These are phyloP conservation scores for Metarhizium album DNA, from an alignment of 2,329 filamentous ascomycete species.

Conservation along the genomic window DNA sequence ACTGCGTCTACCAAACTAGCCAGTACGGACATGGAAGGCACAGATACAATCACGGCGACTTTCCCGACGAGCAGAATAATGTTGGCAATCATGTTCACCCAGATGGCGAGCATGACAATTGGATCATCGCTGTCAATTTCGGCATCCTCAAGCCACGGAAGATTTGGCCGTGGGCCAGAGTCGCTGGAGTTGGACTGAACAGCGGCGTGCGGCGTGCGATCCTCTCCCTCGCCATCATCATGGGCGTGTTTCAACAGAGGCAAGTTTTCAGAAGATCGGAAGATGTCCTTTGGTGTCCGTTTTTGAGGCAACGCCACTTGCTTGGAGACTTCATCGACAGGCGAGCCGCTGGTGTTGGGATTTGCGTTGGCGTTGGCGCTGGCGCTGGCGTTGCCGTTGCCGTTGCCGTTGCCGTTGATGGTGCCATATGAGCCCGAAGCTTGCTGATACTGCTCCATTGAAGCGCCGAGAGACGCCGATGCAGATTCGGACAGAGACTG, in stretches of 20 bases:
- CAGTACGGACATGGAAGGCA: slow-evolving; percentile 71
- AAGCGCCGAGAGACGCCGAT: slow-evolving; percentile 8
- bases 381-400: too few relatives aligned
- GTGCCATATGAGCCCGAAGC: slow-evolving; percentile 18
- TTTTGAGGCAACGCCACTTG: slow-evolving; percentile 42
- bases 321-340: slow-evolving; percentile 9
- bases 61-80: slow-evolving; percentile 64
- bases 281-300: slow-evolving; percentile 77
- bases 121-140: slow-evolving; percentile 59
- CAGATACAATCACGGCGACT: slow-evolving; percentile 63
- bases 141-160: slow-evolving; percentile 64
- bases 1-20: slow-evolving; percentile 71
- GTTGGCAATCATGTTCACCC: slow-evolving; percentile 75
- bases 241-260: slow-evolving; percentile 46
- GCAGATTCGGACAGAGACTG: slow-evolving; percentile 12
- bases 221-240: slow-evolving; percentile 22
- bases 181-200: slow-evolving; percentile 11
- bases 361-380: slow-evolving; percentile 10
- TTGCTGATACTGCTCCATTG: slow-evolving; percentile 1
- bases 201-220: slow-evolving; percentile 26
- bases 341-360: slow-evolving; percentile 14
- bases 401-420: slow-evolving; percentile 6
- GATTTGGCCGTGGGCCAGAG: slow-evolving; percentile 37
- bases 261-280: slow-evolving; percentile 60
- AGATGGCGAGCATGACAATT: slow-evolving; percentile 79